Evolutionary conservation across 768 basidiomycete genomes (phyloP).

Genomic region (Ramaria sp.): DNA sequence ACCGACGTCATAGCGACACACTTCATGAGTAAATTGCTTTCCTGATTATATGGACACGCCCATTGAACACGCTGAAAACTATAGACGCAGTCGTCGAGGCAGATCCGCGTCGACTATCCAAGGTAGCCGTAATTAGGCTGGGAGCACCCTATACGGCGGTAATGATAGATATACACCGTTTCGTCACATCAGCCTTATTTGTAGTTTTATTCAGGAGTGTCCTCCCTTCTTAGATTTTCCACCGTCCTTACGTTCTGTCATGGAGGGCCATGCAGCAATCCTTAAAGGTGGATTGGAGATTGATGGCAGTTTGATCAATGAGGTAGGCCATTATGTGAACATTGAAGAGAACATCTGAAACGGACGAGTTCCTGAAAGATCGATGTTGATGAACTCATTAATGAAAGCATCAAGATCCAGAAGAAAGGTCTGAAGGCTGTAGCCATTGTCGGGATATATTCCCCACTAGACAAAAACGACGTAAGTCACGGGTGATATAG

Average conservation of each 20-base stretch:
- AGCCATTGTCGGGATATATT: slow-evolving; percentile 10
- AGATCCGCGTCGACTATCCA: slow-evolving; percentile 38
- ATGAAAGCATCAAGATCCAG: slow-evolving; percentile 31
- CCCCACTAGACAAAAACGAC: slow-evolving; percentile 7
- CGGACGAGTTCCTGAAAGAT: slow-evolving; percentile 18
- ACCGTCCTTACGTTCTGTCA: slow-evolving; percentile 20
- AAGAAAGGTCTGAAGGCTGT: slow-evolving; percentile 17
- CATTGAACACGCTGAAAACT: slow-evolving; percentile 28
- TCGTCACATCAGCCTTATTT: too few species aligned
- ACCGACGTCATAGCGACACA: not conserved
- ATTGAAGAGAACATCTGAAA: slow-evolving; percentile 27
- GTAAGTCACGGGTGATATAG: not conserved
- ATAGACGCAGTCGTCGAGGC: slow-evolving; percentile 51
- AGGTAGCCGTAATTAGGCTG: slow-evolving; percentile 54
- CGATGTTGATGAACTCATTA: slow-evolving; percentile 31
- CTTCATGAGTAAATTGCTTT: slow-evolving; percentile 6
- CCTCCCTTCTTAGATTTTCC: slow-evolving; percentile 49
- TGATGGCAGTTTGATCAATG: slow-evolving; percentile 10
- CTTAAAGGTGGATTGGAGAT: slow-evolving; percentile 32
- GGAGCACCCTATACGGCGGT: slow-evolving; percentile 43
- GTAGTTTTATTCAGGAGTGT: slow-evolving; percentile 22
- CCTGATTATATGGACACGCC: slow-evolving; percentile 6
- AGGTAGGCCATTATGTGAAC: slow-evolving; percentile 16
- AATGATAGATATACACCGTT: not conserved
- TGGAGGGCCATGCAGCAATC: slow-evolving; percentile 26